Conservation (phyloP, 192 early-diverging fungal genomes). For the Entomortierella chlamydospora region DNA sequence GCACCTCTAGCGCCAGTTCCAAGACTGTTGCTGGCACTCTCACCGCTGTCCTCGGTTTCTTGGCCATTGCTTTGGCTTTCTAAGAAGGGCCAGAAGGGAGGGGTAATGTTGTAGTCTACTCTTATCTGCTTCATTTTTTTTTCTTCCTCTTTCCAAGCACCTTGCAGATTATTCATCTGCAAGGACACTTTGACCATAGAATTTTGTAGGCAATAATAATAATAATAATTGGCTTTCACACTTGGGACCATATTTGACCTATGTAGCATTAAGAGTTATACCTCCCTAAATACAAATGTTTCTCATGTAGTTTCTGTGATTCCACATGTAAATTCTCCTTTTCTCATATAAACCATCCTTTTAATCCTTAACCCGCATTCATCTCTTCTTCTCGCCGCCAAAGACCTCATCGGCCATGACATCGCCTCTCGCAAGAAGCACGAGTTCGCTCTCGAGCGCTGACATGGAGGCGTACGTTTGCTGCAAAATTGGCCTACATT, state of each 20-base stretch:
- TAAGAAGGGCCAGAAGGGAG: neutral
- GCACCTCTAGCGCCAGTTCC: conserved; percentile 16
- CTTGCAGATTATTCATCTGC: no score
- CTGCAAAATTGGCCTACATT: neutral
- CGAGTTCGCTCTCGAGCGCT: conserved; percentile 41
- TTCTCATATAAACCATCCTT: neutral
- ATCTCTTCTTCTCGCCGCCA: neutral
- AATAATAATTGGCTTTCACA: no score
- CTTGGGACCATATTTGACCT: neutral
- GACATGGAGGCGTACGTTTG: conserved; percentile 53
- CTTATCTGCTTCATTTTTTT: no score
- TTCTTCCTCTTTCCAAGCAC: no score
- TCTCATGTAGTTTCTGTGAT: neutral
- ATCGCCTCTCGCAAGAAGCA: conserved; percentile 37
- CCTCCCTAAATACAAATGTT: neutral
- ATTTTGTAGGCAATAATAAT: no score
- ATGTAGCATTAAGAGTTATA: neutral
- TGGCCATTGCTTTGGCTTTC: conserved; percentile 27
- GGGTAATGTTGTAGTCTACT: no score
- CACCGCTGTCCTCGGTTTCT: conserved; percentile 24
- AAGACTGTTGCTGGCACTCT: conserved; percentile 27
- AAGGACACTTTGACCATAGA: no score
- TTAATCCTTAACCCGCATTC: neutral
- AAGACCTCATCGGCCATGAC: conserved; percentile 21
- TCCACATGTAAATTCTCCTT: conserved; percentile 6